Conservation (phyloP, 1,284 basidiomycete genomes). For the Stereum hirsutum region DNA sequence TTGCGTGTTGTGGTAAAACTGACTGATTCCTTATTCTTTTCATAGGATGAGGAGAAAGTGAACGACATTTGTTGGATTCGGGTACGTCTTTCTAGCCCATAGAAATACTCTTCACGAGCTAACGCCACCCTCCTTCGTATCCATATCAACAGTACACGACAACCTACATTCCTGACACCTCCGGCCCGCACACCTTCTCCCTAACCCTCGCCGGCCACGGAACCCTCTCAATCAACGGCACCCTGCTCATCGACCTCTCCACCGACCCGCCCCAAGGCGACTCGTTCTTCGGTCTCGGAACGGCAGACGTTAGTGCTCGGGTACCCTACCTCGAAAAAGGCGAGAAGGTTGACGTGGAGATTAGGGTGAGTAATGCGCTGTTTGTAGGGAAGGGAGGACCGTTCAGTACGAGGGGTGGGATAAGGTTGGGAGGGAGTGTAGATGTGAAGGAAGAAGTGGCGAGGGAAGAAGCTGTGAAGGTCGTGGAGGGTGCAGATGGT, state of each 20-base stretch:
- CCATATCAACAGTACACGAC: slow-evolving; percentile 39
- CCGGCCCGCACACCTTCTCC: slow-evolving; percentile 57
- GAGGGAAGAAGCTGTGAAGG: slow-evolving; percentile 31
- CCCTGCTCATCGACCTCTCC: slow-evolving; percentile 59
- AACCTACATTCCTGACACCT: slow-evolving; percentile 37
- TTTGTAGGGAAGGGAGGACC: slow-evolving; percentile 23
- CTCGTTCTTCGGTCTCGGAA: slow-evolving; percentile 53
- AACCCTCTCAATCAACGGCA: slow-evolving; percentile 51
- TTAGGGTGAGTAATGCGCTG: slow-evolving; percentile 24
- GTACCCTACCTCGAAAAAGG: slow-evolving; percentile 27
- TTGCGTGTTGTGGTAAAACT: neutral
- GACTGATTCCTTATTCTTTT: neutral
- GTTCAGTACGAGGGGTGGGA: slow-evolving; percentile 32
- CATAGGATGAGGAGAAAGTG: slow-evolving; percentile 19
- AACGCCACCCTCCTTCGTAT: too few relatives aligned
- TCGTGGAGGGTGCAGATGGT: slow-evolving; percentile 40
- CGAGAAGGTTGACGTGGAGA: slow-evolving; percentile 26
- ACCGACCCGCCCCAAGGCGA: slow-evolving; percentile 54
- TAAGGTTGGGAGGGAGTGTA: slow-evolving; percentile 33
- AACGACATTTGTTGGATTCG: slow-evolving; percentile 28
- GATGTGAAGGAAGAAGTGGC: slow-evolving; percentile 24
- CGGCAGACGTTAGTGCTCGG: slow-evolving; percentile 22
- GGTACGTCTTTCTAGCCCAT: too few relatives aligned
- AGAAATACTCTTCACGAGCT: too few relatives aligned
- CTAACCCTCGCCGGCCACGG: slow-evolving; percentile 55